Conservation (phyloP, 768 basidiomycete species). For the Aureoboletus auriporus region DNA sequence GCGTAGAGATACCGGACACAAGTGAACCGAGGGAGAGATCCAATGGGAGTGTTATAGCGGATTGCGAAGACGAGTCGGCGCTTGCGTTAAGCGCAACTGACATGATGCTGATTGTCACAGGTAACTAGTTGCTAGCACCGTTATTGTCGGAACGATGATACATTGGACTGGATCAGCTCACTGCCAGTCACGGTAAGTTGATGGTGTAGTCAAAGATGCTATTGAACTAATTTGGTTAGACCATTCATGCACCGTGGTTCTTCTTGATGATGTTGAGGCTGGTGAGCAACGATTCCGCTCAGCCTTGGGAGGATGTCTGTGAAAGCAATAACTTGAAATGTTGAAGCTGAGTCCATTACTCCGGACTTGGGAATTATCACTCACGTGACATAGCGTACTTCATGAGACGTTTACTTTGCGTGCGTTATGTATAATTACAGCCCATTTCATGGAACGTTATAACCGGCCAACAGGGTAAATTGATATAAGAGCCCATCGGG, state of each 20-base stretch:
- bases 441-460: too few relatives aligned
- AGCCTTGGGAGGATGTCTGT: not conserved
- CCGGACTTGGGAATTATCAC: too few relatives aligned
- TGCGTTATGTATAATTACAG: too few relatives aligned
- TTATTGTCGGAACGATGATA: not conserved
- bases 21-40: slow-evolving; percentile 61
- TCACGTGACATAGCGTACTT: too few relatives aligned
- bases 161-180: slow-evolving; percentile 2
- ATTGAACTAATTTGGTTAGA: not conserved
- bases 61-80: slow-evolving; percentile 41
- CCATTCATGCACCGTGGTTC: not conserved
- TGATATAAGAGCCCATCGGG: too few relatives aligned
- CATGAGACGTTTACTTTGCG: too few relatives aligned
- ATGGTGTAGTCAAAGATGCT: slow-evolving; percentile 1
- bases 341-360: too few relatives aligned
- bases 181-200: slow-evolving; percentile 5
- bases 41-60: slow-evolving; percentile 40
- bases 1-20: slow-evolving; percentile 50
- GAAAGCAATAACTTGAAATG: too few relatives aligned
- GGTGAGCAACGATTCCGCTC: too few relatives aligned
- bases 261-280: not conserved
- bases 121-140: not conserved
- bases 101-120: slow-evolving; percentile 24
- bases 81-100: slow-evolving; percentile 39
- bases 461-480: too few relatives aligned